These are phyloP conservation scores for Dacryopinax primogenitus DNA, from an alignment of 768 basidiomycete species.

Conservation along the genomic window DNA sequence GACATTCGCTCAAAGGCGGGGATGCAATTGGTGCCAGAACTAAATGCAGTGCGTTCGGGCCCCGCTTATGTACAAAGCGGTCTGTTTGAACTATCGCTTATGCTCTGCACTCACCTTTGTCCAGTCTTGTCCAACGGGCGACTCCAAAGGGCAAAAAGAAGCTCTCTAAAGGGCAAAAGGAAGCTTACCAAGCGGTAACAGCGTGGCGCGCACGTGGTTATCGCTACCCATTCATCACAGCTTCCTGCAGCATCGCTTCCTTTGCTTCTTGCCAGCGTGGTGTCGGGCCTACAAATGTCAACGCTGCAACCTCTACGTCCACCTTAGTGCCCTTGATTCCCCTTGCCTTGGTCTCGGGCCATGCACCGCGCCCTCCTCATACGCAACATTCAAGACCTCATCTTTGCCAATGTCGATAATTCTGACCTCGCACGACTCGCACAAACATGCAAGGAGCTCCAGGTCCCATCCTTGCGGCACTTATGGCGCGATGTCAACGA, in stretches of 20 bases:
- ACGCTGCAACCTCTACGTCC: neutral
- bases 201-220: neutral
- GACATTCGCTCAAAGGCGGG: too few species aligned
- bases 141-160: too few species aligned
- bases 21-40: too few species aligned
- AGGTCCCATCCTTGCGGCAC: neutral
- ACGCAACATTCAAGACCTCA: neutral
- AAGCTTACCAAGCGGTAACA: neutral
- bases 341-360: neutral
- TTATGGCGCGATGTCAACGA: neutral
- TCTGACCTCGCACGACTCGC: neutral
- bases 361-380: neutral
- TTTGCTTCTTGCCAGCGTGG: constrained; percentile 4
- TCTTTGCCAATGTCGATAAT: neutral
- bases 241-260: neutral
- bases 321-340: neutral
- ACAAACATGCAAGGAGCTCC: neutral
- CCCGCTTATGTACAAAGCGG: too few species aligned
- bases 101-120: too few species aligned
- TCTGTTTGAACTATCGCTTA: too few species aligned
- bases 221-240: neutral
- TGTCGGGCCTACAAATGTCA: neutral
- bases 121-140: too few species aligned
- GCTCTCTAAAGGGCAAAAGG: neutral
- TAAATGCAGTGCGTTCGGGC: too few species aligned